Evolutionary conservation across 2,329 filamentous ascomycete genomes (phyloP).

Genomic region (Alternaria sp.): DNA sequence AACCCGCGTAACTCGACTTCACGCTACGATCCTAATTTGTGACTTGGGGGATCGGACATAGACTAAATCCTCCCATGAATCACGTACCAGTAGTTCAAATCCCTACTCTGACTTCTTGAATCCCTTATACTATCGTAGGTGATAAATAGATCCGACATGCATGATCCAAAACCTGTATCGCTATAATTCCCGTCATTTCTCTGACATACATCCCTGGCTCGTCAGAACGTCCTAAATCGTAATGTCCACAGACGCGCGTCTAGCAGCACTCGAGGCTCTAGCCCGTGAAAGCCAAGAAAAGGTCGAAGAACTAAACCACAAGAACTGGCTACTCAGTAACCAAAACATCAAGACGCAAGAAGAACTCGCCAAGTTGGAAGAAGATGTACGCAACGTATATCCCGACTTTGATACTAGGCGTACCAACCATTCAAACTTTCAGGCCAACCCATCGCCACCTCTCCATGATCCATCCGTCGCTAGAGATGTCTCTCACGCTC

Average conservation of each 20-base stretch:
- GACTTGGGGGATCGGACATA: background rate
- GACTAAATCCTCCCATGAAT: background rate
- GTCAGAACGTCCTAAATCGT: background rate
- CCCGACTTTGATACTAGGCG: background rate
- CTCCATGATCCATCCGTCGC: background rate
- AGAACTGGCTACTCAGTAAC: background rate
- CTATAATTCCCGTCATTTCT: too few relatives aligned
- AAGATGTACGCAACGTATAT: background rate
- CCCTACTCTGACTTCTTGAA: background rate
- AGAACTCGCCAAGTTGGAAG: background rate
- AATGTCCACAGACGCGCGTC: background rate
- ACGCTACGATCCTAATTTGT: background rate
- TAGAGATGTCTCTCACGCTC: background rate
- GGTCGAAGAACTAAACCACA: background rate
- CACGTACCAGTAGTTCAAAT: background rate
- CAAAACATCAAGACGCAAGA: background rate
- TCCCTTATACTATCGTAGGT: background rate
- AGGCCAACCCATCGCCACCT: background rate
- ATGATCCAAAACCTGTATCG: background rate
- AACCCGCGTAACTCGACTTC: background rate
- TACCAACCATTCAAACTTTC: background rate
- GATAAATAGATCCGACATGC: background rate
- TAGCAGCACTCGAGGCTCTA: conserved; percentile 2
- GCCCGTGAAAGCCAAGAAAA: background rate
- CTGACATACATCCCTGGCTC: background rate